Percentiles rank a stretch among this genome's conserved stretches.
phyloP scores from a whole-genome alignment of 2,329 filamentous ascomycete species.

The Talaromyces marneffei region DNA sequence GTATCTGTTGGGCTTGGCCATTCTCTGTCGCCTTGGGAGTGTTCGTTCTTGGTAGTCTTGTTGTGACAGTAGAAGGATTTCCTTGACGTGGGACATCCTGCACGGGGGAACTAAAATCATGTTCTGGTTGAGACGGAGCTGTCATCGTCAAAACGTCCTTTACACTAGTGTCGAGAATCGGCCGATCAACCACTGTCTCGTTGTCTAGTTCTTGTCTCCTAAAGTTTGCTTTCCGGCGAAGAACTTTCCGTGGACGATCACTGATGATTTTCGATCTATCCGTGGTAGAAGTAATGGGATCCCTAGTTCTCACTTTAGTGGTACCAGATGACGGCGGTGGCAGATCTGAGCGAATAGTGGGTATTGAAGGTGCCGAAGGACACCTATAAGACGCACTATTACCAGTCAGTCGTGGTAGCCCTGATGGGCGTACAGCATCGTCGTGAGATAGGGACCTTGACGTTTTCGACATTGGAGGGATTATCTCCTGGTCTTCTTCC shows the following conservation, averaged over 20 bases:
- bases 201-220: constrained; percentile 27
- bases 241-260: constrained; percentile 33
- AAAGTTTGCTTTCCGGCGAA: constrained; percentile 37
- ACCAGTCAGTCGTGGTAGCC: constrained; percentile 27
- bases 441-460: constrained; percentile 20
- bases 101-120: background rate
- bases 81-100: constrained; percentile 7
- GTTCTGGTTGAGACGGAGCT: background rate
- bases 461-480: constrained; percentile 19
- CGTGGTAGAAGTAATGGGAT: constrained; percentile 13
- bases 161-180: background rate
- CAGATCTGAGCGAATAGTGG: background rate
- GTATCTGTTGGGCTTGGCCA: constrained; percentile 21
- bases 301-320: background rate
- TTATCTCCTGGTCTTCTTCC: constrained; percentile 19
- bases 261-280: constrained; percentile 18
- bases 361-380: constrained; percentile 11
- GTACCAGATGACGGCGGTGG: background rate
- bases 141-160: background rate
- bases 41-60: constrained; percentile 17
- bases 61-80: constrained; percentile 11
- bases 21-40: constrained; percentile 16
- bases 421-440: constrained; percentile 22
- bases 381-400: constrained; percentile 17
- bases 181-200: background rate